Conservation (phyloP, 208 protist species). For the Endotrypanum monterogeii region DNA sequence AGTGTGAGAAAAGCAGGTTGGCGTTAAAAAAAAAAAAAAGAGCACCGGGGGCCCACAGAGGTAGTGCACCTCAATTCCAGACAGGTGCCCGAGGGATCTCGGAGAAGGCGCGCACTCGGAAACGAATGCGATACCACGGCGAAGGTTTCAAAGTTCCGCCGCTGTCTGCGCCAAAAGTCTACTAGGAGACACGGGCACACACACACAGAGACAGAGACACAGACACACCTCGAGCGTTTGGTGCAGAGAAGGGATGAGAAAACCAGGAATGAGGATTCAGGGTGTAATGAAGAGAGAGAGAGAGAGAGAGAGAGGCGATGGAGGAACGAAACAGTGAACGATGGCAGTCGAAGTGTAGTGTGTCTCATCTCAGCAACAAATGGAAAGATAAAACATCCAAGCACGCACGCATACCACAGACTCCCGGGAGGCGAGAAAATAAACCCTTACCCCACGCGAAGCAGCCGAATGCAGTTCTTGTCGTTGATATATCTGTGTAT, state of each 20-base stretch:
- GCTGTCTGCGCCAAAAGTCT: background rate
- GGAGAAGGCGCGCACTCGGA: too few species aligned
- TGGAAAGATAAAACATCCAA: background rate
- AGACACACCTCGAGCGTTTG: background rate
- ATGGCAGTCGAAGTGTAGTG: background rate
- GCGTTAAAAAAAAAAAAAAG: background rate
- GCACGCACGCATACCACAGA: background rate
- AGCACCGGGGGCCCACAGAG: background rate
- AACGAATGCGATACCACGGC: background rate
- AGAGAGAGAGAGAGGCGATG: background rate
- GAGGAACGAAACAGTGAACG: background rate
- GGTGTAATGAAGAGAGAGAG: too few species aligned
- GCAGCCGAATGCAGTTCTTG: too few species aligned
- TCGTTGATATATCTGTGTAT: background rate
- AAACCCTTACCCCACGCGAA: too few species aligned
- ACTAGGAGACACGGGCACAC: background rate
- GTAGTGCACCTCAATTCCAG: too few species aligned
- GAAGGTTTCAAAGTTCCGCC: background rate
- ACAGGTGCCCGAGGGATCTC: background rate
- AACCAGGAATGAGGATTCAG: background rate
- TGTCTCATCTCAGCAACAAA: background rate
- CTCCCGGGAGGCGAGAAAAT: too few species aligned
- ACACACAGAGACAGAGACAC: too few species aligned
- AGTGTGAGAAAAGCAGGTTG: background rate
- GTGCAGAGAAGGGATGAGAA: background rate